phyloP scores from a whole-genome alignment of 176 grass and related monocot genomes.

The Oryza brachyantha region DNA sequence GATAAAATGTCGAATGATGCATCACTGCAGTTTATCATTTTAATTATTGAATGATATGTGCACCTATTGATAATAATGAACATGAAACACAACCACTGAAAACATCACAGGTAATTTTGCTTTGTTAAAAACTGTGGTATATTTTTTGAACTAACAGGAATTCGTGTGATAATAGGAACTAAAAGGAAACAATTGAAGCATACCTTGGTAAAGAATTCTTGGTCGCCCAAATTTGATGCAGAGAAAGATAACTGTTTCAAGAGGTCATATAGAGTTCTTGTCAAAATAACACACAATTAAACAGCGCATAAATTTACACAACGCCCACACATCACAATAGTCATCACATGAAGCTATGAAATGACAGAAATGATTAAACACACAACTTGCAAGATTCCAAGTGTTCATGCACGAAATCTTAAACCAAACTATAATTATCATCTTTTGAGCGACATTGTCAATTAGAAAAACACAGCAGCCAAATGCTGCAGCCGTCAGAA shows the following conservation, averaged over 20 bases:
- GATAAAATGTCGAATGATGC: too few species aligned
- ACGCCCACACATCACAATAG: not conserved
- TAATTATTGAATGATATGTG: too few species aligned
- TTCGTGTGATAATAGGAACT: too few species aligned
- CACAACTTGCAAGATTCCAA: constrained; percentile 8
- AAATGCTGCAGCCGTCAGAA: not conserved
- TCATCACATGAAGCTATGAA: not conserved
- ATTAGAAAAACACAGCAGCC: not conserved
- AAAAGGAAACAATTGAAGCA: constrained; percentile 24
- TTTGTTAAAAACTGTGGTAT: too few species aligned
- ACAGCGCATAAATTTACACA: constrained; percentile 8
- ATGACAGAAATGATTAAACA: not conserved
- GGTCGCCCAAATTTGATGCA: constrained; percentile 71
- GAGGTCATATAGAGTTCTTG: constrained; percentile 21
- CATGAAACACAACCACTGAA: too few species aligned
- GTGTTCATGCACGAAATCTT: not conserved
- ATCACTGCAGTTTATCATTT: too few species aligned
- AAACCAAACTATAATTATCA: not conserved
- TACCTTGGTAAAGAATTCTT: constrained; percentile 71
- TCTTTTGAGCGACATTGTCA: not conserved
- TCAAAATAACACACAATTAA: constrained; percentile 22
- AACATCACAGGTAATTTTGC: too few species aligned
- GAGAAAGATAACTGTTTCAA: constrained; percentile 79
- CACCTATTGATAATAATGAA: too few species aligned
- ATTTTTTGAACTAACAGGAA: too few species aligned